A percentile compares a stretch with the other conserved stretches of the same genome.
phyloP scores from a whole-genome alignment of 345 rosid genomes.

The Microthlaspi erraticum region DNA sequence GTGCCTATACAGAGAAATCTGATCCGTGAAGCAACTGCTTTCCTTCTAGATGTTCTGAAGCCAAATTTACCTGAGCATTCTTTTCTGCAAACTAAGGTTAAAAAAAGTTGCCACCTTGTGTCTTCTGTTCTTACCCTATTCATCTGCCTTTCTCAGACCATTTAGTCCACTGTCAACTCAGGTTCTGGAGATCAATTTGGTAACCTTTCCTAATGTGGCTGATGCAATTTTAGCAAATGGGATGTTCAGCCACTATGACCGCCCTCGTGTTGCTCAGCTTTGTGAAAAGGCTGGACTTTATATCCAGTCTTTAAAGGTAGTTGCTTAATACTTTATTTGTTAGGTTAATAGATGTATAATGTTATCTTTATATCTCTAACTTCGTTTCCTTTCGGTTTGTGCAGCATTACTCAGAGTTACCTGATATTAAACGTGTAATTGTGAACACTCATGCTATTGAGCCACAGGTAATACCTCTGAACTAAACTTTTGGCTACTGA shows the following conservation, averaged over 20 bases:
- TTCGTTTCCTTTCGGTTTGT: slow-evolving; percentile 39
- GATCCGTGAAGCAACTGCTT: slow-evolving; percentile 99
- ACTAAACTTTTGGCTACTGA: slow-evolving; percentile 27
- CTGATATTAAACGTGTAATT: slow-evolving; percentile 98
- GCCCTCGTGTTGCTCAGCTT: slow-evolving; percentile 95
- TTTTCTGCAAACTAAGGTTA: slow-evolving; percentile 91
- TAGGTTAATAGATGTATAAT: slow-evolving; percentile 10
- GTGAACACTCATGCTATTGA: slow-evolving; percentile 99
- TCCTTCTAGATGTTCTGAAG: slow-evolving; percentile 95
- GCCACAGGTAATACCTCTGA: slow-evolving; percentile 74
- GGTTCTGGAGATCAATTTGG: slow-evolving; percentile 99
- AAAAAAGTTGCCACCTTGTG: slow-evolving; percentile 26
- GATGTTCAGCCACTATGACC: slow-evolving; percentile 99
- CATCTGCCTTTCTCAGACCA: slow-evolving; percentile 30
- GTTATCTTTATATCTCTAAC: slow-evolving; percentile 27
- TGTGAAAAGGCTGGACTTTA: slow-evolving; percentile 99
- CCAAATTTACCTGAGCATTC: slow-evolving; percentile 97
- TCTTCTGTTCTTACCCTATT: slow-evolving; percentile 13
- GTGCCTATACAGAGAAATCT: slow-evolving; percentile 76
- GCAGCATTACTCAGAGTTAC: slow-evolving; percentile 98
- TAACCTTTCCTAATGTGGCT: slow-evolving; percentile 98
- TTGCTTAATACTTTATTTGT: slow-evolving; percentile 16
- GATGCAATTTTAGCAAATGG: slow-evolving; percentile 99
- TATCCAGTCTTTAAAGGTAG: slow-evolving; percentile 88
- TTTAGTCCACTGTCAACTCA: slow-evolving; percentile 44